These are phyloP conservation scores for Fomitopsis serialis DNA, from an alignment of 768 basidiomycete genomes.

Conservation along the genomic window DNA sequence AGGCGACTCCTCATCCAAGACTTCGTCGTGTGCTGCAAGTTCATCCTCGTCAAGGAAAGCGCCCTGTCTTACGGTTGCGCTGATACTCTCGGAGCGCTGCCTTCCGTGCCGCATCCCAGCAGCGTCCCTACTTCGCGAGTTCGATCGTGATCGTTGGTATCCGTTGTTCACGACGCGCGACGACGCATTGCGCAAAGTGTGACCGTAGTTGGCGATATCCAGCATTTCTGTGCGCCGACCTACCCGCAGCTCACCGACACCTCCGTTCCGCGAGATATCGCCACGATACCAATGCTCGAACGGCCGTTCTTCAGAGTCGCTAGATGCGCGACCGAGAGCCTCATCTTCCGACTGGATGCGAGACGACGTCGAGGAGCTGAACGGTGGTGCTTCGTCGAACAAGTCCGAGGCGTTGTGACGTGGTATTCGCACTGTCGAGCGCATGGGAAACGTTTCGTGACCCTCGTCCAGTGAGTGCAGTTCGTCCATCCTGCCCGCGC, in stretches of 20 bases:
- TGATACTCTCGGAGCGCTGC: slow-evolving; percentile 63
- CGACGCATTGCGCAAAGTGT: slow-evolving; percentile 37
- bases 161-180: slow-evolving; percentile 10
- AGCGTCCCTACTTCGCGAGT: slow-evolving; percentile 21
- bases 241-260: slow-evolving; percentile 79
- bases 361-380: slow-evolving; percentile 42
- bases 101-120: slow-evolving; percentile 21
- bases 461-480: slow-evolving; percentile 24
- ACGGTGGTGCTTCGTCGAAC: slow-evolving; percentile 62
- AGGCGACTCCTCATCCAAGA: slow-evolving; percentile 70
- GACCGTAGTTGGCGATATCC: slow-evolving; percentile 83
- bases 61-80: slow-evolving; percentile 50
- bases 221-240: slow-evolving; percentile 78
- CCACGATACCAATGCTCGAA: slow-evolving; percentile 92
- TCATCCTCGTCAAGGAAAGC: slow-evolving; percentile 62
- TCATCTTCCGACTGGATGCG: slow-evolving; percentile 21
- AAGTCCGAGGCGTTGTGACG: slow-evolving; percentile 39
- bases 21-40: slow-evolving; percentile 39
- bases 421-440: slow-evolving; percentile 22
- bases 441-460: slow-evolving; percentile 22
- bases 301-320: slow-evolving; percentile 75
- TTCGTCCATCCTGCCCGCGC: slow-evolving; percentile 30
- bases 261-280: slow-evolving; percentile 80
- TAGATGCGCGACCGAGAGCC: slow-evolving; percentile 43
- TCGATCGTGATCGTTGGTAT: slow-evolving; percentile 18